Evolutionary conservation across 2,329 filamentous ascomycete genomes (phyloP).

Genomic region (Alternaria atra): DNA sequence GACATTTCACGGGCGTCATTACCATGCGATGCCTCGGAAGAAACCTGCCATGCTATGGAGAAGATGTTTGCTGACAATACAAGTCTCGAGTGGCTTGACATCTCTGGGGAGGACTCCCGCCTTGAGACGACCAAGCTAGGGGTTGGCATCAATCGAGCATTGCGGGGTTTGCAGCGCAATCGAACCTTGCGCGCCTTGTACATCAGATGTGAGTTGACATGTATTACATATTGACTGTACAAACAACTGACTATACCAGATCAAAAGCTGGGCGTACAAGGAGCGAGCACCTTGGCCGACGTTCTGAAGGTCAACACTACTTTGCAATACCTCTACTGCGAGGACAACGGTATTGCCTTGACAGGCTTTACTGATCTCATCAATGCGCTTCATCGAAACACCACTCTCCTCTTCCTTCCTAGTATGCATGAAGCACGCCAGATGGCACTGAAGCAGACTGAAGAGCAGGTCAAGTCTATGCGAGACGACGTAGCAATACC

Average conservation of each 20-base stretch:
- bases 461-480: constrained; percentile 64
- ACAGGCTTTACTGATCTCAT: constrained; percentile 74
- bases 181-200: constrained; percentile 67
- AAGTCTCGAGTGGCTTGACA: constrained; percentile 72
- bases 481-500: constrained; percentile 50
- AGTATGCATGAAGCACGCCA: constrained; percentile 69
- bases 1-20: constrained; percentile 76
- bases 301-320: constrained; percentile 71
- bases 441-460: constrained; percentile 67
- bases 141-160: constrained; percentile 71
- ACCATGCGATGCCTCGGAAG: constrained; percentile 72
- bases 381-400: constrained; percentile 73
- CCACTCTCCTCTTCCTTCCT: constrained; percentile 68
- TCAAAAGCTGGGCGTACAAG: constrained; percentile 74
- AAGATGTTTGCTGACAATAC: constrained; percentile 72
- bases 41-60: constrained; percentile 71
- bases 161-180: constrained; percentile 72
- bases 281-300: constrained; percentile 73
- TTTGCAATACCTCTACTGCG: constrained; percentile 72
- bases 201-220: constrained; percentile 61
- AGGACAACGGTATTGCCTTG: constrained; percentile 76
- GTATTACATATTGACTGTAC: too few species aligned
- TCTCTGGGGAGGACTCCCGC: constrained; percentile 75
- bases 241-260: constrained; percentile 48
- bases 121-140: constrained; percentile 75